Conservation (phyloP, 805 yeast genomes). For the Candida hungchunana region DNA sequence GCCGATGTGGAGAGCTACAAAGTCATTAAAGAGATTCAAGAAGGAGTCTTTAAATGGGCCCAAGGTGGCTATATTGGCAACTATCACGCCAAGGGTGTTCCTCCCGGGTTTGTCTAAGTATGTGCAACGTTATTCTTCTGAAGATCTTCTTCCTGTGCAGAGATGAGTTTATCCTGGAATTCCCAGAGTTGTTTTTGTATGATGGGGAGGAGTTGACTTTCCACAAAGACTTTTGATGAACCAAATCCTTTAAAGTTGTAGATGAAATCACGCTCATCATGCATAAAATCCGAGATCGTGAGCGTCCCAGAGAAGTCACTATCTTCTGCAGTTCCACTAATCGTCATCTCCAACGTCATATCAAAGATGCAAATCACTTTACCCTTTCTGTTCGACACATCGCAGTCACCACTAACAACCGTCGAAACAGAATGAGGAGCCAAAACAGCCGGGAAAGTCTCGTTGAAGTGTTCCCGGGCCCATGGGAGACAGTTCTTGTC, state of each 20-base stretch:
- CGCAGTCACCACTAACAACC: slow-evolving; percentile 65
- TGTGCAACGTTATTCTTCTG: slow-evolving; percentile 36
- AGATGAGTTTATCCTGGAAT: slow-evolving; percentile 61
- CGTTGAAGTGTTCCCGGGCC: slow-evolving; percentile 48
- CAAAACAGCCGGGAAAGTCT: slow-evolving; percentile 29
- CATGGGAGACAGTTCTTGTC: slow-evolving; percentile 65
- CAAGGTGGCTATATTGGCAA: slow-evolving; percentile 45
- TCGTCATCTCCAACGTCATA: slow-evolving; percentile 46
- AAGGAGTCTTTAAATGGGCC: slow-evolving; percentile 51
- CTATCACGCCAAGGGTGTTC: slow-evolving; percentile 82
- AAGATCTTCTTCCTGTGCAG: slow-evolving; percentile 57
- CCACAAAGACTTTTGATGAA: slow-evolving; percentile 36
- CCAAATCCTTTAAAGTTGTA: slow-evolving; percentile 44
- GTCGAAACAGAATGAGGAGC: slow-evolving; percentile 32
- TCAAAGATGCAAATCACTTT: slow-evolving; percentile 75
- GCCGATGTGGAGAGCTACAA: slow-evolving; percentile 77
- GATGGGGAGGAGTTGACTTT: slow-evolving; percentile 47
- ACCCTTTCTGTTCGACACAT: slow-evolving; percentile 81
- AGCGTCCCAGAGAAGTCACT: slow-evolving; percentile 43
- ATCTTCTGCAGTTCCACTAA: slow-evolving; percentile 34
- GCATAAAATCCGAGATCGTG: slow-evolving; percentile 63
- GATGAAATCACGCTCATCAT: slow-evolving; percentile 69
- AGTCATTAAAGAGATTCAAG: slow-evolving; percentile 53
- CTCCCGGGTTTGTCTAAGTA: slow-evolving; percentile 58
- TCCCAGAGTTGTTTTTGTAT: slow-evolving; percentile 43